Evolutionary conservation across 225 moss, liverwort and hornwort species (phyloP), one percentile per base, ranked within the genome.

Genomic region (Ulota crispa): DNA sequence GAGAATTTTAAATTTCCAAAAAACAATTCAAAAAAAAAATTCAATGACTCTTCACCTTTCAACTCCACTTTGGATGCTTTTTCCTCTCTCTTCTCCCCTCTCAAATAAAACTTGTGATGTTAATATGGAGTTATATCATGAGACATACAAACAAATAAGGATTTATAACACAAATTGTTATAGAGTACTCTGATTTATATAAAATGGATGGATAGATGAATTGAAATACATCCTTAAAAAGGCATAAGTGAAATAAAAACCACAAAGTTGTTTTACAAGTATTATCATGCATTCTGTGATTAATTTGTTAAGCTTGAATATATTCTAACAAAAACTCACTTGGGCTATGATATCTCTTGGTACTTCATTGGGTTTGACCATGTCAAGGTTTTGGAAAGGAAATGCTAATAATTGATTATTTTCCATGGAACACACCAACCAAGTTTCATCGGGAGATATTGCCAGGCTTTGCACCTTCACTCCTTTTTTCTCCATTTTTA

Each of bases 311-410:
- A 59, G 0, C 0, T 34, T 37, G 0, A 37, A 21, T 26, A 8
- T 1, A 8, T 1, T 3, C 0, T 14, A 53, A 8, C 26, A 7
- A 56, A 45, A 37, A 0, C 67, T 78, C 7, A 98, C 97, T 88
- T 92, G 92, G 24, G 88, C 80, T 27, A 88, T 81, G 55, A 94
- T 82, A 23, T 98, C 97, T 86, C 78, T 95, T 36, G 97, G 97
- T 62, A 95, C 85, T 88, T 98, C 95, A 53, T 94, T 86, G 6
- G 83, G 36, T 86, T 92, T 94, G 24, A 94, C 94, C 81, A 98
- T 93, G 54, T 95, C 95, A 26, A 94, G 83, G 73, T 93, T 98
- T 89, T 94, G 95, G 47, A 98, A 95, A 9, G 88, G 88, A 67
- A 98, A 88, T 41, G 87, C 78, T 34, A 98, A 66, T 2, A 98